Evolutionary conservation across 768 basidiomycete species (phyloP).

Genomic region (Paxillus involutus): DNA sequence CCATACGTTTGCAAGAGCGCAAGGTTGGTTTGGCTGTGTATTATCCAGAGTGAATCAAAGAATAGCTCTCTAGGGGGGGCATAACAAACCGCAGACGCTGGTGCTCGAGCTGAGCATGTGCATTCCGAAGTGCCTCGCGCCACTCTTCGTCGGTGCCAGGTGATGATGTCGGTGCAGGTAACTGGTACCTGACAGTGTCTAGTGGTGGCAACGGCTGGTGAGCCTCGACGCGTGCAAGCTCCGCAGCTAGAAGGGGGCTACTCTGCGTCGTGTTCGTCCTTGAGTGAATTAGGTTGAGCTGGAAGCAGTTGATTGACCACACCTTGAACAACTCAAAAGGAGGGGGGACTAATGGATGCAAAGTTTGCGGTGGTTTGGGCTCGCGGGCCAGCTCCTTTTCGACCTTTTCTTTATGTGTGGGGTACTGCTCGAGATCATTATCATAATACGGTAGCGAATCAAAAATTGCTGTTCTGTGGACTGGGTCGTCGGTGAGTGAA

Average conservation of each 20-base stretch:
- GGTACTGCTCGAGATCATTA: constrained; percentile 81
- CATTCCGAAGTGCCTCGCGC: constrained; percentile 72
- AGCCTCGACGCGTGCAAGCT: constrained; percentile 71
- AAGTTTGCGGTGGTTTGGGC: constrained; percentile 53
- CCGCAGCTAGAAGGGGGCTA: constrained; percentile 66
- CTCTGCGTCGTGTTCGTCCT: constrained; percentile 41
- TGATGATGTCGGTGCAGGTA: constrained; percentile 62
- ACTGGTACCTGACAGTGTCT: constrained; percentile 71
- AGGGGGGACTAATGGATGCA: constrained; percentile 75
- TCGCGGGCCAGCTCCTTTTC: constrained; percentile 76
- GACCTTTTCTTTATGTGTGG: constrained; percentile 70
- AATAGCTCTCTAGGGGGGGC: neutral
- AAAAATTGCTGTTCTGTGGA: constrained; percentile 41
- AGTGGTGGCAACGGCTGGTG: constrained; percentile 64
- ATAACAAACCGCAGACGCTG: constrained; percentile 68
- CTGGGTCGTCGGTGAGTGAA: constrained; percentile 7
- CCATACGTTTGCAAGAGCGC: constrained; percentile 84
- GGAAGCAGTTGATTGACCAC: constrained; percentile 23
- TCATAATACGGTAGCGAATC: constrained; percentile 95
- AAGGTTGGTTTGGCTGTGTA: constrained; percentile 74
- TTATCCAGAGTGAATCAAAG: constrained; percentile 5
- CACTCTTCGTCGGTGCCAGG: constrained; percentile 77
- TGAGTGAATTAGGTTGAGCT: neutral
- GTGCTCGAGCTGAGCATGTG: constrained; percentile 81
- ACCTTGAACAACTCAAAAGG: constrained; percentile 67